Conservation (phyloP, 306 rosid genomes). For the Inga oerstediana region DNA sequence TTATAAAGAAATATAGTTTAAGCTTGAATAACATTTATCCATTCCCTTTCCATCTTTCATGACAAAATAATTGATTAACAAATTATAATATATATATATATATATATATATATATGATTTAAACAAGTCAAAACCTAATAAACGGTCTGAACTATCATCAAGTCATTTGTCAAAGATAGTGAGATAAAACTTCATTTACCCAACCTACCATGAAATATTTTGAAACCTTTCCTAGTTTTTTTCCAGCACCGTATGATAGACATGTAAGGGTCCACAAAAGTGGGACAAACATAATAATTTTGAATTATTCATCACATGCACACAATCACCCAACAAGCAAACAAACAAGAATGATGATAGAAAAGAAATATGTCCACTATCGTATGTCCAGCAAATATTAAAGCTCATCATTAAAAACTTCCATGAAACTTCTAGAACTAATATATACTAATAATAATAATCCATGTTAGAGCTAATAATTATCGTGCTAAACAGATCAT, state of each 20-base stretch:
- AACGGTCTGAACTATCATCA: neutral
- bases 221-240: neutral
- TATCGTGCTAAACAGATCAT: neutral
- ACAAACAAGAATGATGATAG: neutral
- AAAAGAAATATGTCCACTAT: too few relatives aligned
- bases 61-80: neutral
- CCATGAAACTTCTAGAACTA: neutral
- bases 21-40: neutral
- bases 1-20: too few relatives aligned
- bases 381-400: neutral
- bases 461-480: neutral
- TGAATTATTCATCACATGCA: constrained; percentile 10
- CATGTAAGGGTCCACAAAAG: neutral
- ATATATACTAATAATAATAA: neutral
- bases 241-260: neutral
- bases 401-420: neutral
- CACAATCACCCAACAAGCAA: neutral
- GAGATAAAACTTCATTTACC: neutral
- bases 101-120: neutral
- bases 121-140: neutral
- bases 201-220: neutral
- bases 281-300: neutral
- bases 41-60: neutral
- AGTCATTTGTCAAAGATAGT: neutral
- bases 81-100: neutral